phyloP scores from a whole-genome alignment of 2,329 filamentous ascomycete genomes.

The Aspergillus pseudonomiae region DNA sequence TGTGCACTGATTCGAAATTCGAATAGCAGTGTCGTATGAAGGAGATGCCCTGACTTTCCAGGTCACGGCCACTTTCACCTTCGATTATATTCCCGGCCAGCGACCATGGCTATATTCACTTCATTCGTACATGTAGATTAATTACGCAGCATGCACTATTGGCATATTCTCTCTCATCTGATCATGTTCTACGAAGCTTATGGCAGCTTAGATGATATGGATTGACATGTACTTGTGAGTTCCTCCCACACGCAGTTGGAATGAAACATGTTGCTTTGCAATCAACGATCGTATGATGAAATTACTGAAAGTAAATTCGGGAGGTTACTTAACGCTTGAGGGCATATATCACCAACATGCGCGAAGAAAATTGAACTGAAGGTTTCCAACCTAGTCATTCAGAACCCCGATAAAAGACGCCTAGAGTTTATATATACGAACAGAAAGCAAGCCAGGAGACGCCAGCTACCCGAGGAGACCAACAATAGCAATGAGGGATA shows the following conservation, averaged over 20 bases:
- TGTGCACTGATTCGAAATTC: background rate
- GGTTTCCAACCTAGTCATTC: background rate
- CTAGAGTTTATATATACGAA: background rate
- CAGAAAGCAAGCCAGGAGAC: too few relatives aligned
- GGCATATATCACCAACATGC: constrained; percentile 14
- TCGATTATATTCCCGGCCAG: background rate
- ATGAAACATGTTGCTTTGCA: background rate
- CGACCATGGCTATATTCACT: background rate
- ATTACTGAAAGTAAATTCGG: background rate
- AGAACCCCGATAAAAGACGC: background rate
- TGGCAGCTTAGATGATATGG: background rate
- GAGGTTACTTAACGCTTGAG: constrained; percentile 13
- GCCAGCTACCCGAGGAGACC: background rate
- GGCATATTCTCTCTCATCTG: background rate
- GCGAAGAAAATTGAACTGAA: background rate
- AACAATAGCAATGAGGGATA: background rate
- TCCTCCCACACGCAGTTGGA: background rate
- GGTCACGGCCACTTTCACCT: background rate
- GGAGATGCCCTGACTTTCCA: background rate
- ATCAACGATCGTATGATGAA: background rate
- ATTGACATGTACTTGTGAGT: background rate
- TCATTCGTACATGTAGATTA: background rate
- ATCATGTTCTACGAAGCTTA: background rate
- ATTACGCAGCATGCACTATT: background rate
- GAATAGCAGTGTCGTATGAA: background rate